A percentile compares a stretch with the other conserved stretches of the same genome.
Conservation (phyloP, 2,329 filamentous ascomycete species). For the Fusarium pseudograminearum region DNA sequence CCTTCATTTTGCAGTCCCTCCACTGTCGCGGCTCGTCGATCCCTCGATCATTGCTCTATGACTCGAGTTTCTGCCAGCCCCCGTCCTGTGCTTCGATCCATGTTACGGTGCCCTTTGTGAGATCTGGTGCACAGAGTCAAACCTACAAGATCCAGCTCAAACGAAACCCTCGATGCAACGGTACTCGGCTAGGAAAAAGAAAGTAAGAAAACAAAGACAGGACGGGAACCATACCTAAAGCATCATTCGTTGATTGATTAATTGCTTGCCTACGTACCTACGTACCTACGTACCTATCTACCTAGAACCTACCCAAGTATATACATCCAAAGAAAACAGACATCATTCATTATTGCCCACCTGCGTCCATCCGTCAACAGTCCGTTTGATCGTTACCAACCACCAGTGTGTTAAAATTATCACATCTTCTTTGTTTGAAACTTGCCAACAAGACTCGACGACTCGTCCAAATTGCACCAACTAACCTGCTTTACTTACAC, state of each 20-base stretch:
- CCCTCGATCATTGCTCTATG: constrained; percentile 29
- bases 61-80: constrained; percentile 39
- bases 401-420: constrained; percentile 6
- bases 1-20: constrained; percentile 32
- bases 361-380: not conserved
- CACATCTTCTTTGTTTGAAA: constrained; percentile 32
- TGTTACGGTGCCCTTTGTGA: constrained; percentile 41
- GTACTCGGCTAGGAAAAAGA: constrained; percentile 18
- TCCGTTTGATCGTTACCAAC: not conserved
- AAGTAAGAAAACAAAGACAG: constrained; percentile 13
- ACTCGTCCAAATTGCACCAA: constrained; percentile 15
- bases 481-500: constrained; percentile 4
- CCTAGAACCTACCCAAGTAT: not conserved
- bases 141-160: constrained; percentile 42
- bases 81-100: constrained; percentile 44
- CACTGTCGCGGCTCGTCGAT: constrained; percentile 29
- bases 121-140: constrained; percentile 47
- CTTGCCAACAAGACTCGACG: not conserved
- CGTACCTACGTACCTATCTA: not conserved
- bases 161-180: constrained; percentile 26
- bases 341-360: not conserved
- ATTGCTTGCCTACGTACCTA: not conserved
- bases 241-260: constrained; percentile 3
- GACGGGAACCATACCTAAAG: constrained; percentile 21
- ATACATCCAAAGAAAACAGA: not conserved